Conservation (phyloP, 2,329 filamentous ascomycete genomes). For the Akanthomyces lecanii region DNA sequence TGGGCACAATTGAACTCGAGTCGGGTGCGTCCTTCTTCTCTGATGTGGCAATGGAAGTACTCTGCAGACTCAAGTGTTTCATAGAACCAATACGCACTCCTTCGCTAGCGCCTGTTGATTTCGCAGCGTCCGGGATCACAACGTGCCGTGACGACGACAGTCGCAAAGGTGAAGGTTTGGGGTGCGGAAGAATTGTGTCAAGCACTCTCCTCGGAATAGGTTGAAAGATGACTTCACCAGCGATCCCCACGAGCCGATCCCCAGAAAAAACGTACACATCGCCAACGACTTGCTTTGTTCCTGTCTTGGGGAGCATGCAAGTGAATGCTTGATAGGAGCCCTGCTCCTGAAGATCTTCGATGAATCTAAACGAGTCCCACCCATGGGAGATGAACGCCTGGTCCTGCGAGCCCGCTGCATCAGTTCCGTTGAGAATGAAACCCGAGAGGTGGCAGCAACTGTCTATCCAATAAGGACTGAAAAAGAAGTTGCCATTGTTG, state of each 20-base stretch:
- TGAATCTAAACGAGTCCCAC: neutral
- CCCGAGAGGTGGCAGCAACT: neutral
- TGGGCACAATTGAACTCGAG: neutral
- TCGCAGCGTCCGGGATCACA: neutral
- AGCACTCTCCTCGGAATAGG: neutral
- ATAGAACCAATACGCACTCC: neutral
- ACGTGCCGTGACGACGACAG: neutral
- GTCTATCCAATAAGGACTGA: neutral
- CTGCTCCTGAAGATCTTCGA: neutral
- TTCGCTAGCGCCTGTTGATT: neutral
- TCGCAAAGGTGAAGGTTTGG: neutral
- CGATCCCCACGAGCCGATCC: neutral
- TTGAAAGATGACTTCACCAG: neutral
- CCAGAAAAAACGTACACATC: neutral
- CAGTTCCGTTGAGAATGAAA: neutral
- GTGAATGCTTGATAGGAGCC: neutral
- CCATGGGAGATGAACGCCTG: neutral
- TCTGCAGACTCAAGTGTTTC: neutral
- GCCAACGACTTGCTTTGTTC: neutral
- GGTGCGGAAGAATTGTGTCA: neutral
- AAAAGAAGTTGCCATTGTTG: neutral
- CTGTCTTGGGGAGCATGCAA: neutral
- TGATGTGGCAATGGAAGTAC: neutral
- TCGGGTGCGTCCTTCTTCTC: neutral
- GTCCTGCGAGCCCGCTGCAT: neutral